phyloP scores from a whole-genome alignment of 345 rosid species.

The Noccaea bulbosa region DNA sequence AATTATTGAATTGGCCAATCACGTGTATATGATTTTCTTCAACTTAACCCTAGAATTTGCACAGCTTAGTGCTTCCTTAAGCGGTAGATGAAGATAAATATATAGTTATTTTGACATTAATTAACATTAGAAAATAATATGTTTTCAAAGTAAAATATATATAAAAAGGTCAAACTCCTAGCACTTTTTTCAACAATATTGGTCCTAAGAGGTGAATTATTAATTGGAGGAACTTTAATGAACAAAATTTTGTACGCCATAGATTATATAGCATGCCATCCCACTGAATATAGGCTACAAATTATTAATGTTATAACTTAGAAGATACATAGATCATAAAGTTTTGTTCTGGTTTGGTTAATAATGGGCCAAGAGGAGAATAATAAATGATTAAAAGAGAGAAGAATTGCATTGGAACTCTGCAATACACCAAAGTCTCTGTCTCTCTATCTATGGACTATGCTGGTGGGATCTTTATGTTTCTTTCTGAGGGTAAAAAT shows the following conservation, averaged over 20 bases:
- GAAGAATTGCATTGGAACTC: slow-evolving; percentile 36
- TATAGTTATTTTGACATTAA: background rate
- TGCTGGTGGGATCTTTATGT: slow-evolving; percentile 11
- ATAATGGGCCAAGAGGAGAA: background rate
- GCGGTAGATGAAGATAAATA: background rate
- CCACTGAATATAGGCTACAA: background rate
- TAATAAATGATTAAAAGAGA: slow-evolving; percentile 1
- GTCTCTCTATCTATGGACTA: slow-evolving; percentile 34
- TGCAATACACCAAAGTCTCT: slow-evolving; percentile 34
- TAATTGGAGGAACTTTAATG: background rate
- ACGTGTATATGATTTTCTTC: background rate
- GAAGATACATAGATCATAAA: slow-evolving; percentile 12
- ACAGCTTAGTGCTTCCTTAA: background rate
- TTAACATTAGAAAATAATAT: background rate
- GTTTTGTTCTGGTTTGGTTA: background rate
- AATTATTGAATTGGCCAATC: slow-evolving; percentile 15
- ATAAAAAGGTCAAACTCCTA: background rate
- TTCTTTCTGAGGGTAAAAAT: background rate
- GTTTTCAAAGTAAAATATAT: background rate
- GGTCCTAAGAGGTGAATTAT: background rate
- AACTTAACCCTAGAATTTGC: background rate
- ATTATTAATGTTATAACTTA: background rate
- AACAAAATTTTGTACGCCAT: too few species aligned
- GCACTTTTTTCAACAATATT: background rate
- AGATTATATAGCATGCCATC: background rate